Evolutionary conservation across 2,329 filamentous ascomycete species (phyloP), one percentile per base, ranked within the genome.

Genomic region (Neopestalotiopsis sp.): DNA sequence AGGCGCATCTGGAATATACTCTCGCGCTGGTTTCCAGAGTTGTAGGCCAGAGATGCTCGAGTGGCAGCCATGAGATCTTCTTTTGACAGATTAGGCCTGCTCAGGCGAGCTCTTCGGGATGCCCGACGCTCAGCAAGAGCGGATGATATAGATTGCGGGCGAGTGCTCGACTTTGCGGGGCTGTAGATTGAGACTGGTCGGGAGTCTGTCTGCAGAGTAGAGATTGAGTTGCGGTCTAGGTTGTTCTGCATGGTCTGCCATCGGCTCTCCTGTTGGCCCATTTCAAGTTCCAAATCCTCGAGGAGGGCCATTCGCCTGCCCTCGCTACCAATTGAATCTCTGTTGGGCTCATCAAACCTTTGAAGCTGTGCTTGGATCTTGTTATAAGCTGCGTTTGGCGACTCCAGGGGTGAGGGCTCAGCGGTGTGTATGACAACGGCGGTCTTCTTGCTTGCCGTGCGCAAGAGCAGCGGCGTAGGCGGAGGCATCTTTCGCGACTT

Each of bases 211-310:
- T 76, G 76, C 62, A 85, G 74, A 7, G 83, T 86, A 1, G 84
- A 87, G 56, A 85, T 74, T 5, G 87, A 89, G 72, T 86, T 83
- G 68, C 84, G 84, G 66, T 81, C 79, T 56, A 90, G 75, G 49
- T 85, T 84, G 32, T 84, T 79, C 68, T 88, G 87, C 79, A 91
- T 84, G 64, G 84, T 80, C 68, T 86, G 84, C 90, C 89, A 91
- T 71, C 86, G 84, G 67, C 82, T 83, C 74, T 90, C 88, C 74
- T 91, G 86, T 71, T 84, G 77, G 0, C 85, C 87, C 84, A 91
- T 88, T 76, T 92, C 90, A 70, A 81, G 81, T 74, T 92, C 90
- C 1, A 92, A 79, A 69, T 89, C 85, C 40, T 88, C 85, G 1
- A 92, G 79, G 3, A 90, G 81, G 42, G 81, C 83, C 68, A 86